These are phyloP conservation scores for Gossypium ekmanianum DNA, from an alignment of 345 rosid species.

Conservation along the genomic window DNA sequence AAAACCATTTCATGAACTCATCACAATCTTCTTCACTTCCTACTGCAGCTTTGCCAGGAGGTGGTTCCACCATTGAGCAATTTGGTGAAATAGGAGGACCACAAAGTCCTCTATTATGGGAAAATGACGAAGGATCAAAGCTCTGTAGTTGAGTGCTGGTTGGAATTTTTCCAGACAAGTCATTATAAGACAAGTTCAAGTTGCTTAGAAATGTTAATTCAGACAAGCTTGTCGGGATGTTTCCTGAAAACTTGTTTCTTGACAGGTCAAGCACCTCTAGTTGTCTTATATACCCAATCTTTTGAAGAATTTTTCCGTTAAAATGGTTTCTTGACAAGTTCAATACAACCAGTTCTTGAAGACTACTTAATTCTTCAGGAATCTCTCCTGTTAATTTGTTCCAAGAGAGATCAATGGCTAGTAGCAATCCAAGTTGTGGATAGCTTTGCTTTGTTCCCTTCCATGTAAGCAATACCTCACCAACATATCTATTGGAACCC, in stretches of 20 bases:
- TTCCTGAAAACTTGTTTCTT: constrained; percentile 28
- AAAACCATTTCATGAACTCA: too few relatives aligned
- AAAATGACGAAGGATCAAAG: too few relatives aligned
- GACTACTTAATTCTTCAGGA: constrained; percentile 22
- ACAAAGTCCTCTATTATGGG: too few relatives aligned
- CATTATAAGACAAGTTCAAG: neutral
- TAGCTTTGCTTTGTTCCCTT: constrained; percentile 19
- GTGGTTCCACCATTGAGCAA: too few relatives aligned
- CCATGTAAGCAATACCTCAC: constrained; percentile 20
- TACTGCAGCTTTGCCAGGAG: too few relatives aligned
- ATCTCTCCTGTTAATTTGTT: constrained; percentile 31
- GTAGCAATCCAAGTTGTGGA: neutral
- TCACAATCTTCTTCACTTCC: too few relatives aligned
- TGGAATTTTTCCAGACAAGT: constrained; percentile 14
- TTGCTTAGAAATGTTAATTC: neutral
- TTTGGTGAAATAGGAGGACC: too few relatives aligned
- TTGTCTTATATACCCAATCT: constrained; percentile 21
- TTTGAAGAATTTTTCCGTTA: constrained; percentile 22
- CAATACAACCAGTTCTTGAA: constrained; percentile 11
- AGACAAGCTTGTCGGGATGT: constrained; percentile 19
- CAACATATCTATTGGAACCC: too few relatives aligned
- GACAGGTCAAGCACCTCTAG: constrained; percentile 31
- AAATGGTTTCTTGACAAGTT: constrained; percentile 5
- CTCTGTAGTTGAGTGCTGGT: constrained; percentile 5
- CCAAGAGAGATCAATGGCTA: constrained; percentile 16